Conservation (phyloP, 371 early-diverging fungal genomes). For the Mortierella sp. region DNA sequence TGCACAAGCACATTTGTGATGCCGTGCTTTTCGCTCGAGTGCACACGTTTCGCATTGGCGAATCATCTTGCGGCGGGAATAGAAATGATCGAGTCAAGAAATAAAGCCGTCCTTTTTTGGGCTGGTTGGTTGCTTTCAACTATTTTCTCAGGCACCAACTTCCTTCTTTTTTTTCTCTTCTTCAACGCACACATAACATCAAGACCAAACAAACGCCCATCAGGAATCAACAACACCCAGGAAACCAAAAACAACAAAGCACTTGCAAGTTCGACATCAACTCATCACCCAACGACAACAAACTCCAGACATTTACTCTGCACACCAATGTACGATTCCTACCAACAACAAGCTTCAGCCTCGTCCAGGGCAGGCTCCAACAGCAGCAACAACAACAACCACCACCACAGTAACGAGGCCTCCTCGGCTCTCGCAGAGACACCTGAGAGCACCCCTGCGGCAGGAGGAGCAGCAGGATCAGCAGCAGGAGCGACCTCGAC, state of each 20-base stretch:
- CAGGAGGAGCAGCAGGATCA: background rate
- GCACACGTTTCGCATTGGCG: constrained; percentile 1
- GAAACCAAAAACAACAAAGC: background rate
- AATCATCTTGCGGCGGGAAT: background rate
- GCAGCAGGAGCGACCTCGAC: constrained; percentile 7
- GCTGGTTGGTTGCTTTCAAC: background rate
- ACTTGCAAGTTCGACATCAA: too few species aligned
- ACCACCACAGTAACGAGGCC: too few species aligned
- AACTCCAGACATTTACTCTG: background rate
- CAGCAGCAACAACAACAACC: background rate
- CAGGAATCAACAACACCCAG: background rate
- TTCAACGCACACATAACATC: background rate
- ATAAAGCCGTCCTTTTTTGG: background rate
- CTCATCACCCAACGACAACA: background rate
- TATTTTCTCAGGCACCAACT: constrained; percentile 7
- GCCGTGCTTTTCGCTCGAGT: background rate
- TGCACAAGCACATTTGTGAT: background rate
- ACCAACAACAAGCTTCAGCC: constrained; percentile 22
- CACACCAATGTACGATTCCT: constrained; percentile 22
- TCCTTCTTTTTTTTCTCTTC: background rate
- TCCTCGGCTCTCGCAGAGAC: too few species aligned
- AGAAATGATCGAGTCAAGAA: background rate
- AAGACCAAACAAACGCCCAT: too few species aligned
- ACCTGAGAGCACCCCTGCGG: background rate
- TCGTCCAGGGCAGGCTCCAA: constrained; percentile 1